phyloP scores from a whole-genome alignment of 768 basidiomycete genomes.

The Fistulinella prunicolor region DNA sequence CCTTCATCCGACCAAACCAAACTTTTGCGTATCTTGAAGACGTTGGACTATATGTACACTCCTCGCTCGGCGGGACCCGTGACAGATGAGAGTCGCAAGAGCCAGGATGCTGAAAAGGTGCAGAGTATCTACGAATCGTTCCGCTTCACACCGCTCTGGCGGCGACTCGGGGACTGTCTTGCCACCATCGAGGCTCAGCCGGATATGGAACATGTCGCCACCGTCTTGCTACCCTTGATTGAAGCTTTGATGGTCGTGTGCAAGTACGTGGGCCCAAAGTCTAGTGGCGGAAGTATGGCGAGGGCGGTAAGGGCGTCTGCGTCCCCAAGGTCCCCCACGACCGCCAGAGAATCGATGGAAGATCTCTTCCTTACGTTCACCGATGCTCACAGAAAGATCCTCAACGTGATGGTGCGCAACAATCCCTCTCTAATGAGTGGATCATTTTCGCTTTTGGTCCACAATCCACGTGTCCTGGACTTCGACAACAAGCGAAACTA shows the following conservation, averaged over 20 bases:
- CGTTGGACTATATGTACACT: constrained; percentile 95
- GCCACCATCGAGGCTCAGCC: constrained; percentile 76
- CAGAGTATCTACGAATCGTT: constrained; percentile 89
- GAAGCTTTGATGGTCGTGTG: constrained; percentile 98
- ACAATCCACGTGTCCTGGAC: constrained; percentile 95
- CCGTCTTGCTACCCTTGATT: constrained; percentile 89
- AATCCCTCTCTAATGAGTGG: constrained; percentile 98
- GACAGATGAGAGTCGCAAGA: constrained; percentile 36
- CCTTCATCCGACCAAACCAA: constrained; percentile 97
- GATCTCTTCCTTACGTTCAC: constrained; percentile 93
- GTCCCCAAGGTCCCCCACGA: constrained; percentile 67
- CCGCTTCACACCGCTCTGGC: constrained; percentile 87
- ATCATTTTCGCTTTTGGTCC: constrained; percentile 92
- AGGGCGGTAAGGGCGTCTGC: constrained; percentile 60
- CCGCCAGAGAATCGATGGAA: constrained; percentile 75
- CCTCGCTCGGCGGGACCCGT: constrained; percentile 47
- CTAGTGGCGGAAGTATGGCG: constrained; percentile 39
- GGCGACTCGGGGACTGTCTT: constrained; percentile 85
- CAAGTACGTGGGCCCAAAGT: constrained; percentile 83
- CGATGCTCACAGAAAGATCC: constrained; percentile 86
- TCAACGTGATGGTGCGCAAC: constrained; percentile 97
- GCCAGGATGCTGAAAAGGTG: constrained; percentile 74
- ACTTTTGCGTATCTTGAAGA: constrained; percentile 90
- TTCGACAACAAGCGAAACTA: constrained; percentile 99
- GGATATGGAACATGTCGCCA: constrained; percentile 84